A percentile compares a stretch with the other conserved stretches of the same genome.
Evolutionary conservation across 2,329 filamentous ascomycete genomes (phyloP).

Genomic region (Paecilomyces formosus): DNA sequence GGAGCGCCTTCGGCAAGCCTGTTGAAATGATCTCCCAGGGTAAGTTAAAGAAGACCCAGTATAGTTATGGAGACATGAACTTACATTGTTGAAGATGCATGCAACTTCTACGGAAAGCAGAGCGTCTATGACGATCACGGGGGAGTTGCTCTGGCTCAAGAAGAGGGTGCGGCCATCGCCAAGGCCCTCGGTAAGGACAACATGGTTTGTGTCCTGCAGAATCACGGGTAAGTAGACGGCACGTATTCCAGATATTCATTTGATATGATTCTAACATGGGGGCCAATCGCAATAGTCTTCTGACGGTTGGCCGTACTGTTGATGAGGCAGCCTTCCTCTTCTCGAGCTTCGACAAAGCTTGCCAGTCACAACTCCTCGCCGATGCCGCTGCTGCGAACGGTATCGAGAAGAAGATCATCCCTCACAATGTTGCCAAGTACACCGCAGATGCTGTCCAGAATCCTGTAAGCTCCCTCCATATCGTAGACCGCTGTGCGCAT

Average conservation of each 20-base stretch:
- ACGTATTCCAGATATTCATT: background rate
- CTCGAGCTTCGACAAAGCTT: slow-evolving; percentile 34
- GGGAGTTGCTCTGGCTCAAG: slow-evolving; percentile 33
- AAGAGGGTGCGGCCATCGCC: slow-evolving; percentile 32
- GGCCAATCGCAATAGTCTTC: slow-evolving; percentile 17
- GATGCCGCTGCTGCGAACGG: slow-evolving; percentile 35
- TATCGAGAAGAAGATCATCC: slow-evolving; percentile 26
- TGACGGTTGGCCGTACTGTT: slow-evolving; percentile 34
- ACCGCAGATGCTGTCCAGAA: slow-evolving; percentile 29
- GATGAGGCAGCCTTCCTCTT: slow-evolving; percentile 35
- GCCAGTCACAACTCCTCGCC: slow-evolving; percentile 33
- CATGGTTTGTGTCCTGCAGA: slow-evolving; percentile 34
- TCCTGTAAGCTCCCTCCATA: slow-evolving; percentile 16
- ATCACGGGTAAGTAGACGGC: slow-evolving; percentile 26
- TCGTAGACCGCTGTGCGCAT: background rate
- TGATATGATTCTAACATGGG: slow-evolving; percentile 11
- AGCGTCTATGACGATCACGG: slow-evolving; percentile 33
- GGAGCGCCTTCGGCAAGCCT: slow-evolving; percentile 53
- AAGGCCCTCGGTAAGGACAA: slow-evolving; percentile 31
- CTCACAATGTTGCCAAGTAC: slow-evolving; percentile 24
- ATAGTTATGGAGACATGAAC: background rate
- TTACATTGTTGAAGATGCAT: slow-evolving; percentile 20
- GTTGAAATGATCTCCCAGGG: slow-evolving; percentile 56
- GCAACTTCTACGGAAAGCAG: slow-evolving; percentile 31
- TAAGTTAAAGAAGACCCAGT: slow-evolving; percentile 25